Percentiles rank a stretch among this genome's conserved stretches.
phyloP scores from a whole-genome alignment of 768 basidiomycete species.

The Dentipellis sp. region DNA sequence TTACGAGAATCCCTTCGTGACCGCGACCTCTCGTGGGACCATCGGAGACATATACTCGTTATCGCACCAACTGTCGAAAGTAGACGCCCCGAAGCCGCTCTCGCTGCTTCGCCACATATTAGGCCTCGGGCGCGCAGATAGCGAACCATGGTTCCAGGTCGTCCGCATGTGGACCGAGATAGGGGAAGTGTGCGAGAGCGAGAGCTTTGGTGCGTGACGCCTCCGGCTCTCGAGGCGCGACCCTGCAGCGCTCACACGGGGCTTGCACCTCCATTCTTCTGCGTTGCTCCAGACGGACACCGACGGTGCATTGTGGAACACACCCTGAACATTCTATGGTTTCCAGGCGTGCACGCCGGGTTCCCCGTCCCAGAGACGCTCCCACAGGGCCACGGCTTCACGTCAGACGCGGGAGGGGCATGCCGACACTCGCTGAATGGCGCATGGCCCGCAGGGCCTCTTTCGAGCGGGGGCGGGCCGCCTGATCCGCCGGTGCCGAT shows the following conservation, averaged over 20 bases:
- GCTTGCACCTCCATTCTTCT: not conserved
- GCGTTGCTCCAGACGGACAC: constrained; percentile 47
- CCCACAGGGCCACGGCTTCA: too few species aligned
- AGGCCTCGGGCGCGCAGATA: constrained; percentile 29
- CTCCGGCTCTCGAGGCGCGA: not conserved
- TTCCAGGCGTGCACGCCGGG: constrained; percentile 51
- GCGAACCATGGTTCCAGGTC: constrained; percentile 48
- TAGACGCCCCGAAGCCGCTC: constrained; percentile 62
- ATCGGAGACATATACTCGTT: constrained; percentile 65
- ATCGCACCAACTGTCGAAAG: constrained; percentile 45
- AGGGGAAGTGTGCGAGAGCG: constrained; percentile 66
- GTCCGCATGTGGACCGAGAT: constrained; percentile 69
- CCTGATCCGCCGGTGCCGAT: constrained; percentile 31
- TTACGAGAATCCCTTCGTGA: constrained; percentile 30
- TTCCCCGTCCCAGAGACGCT: not conserved
- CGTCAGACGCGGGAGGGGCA: too few species aligned
- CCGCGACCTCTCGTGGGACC: constrained; percentile 62
- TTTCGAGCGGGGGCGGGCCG: not conserved
- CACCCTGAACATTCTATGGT: constrained; percentile 65
- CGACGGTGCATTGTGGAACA: constrained; percentile 71
- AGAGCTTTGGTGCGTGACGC: constrained; percentile 56
- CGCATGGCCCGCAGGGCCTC: too few species aligned
- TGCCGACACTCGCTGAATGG: too few species aligned
- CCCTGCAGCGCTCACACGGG: too few species aligned
- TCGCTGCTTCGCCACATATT: constrained; percentile 52